These are phyloP conservation scores for Phallus indusiatus DNA, from an alignment of 768 basidiomycete species.

Conservation along the genomic window DNA sequence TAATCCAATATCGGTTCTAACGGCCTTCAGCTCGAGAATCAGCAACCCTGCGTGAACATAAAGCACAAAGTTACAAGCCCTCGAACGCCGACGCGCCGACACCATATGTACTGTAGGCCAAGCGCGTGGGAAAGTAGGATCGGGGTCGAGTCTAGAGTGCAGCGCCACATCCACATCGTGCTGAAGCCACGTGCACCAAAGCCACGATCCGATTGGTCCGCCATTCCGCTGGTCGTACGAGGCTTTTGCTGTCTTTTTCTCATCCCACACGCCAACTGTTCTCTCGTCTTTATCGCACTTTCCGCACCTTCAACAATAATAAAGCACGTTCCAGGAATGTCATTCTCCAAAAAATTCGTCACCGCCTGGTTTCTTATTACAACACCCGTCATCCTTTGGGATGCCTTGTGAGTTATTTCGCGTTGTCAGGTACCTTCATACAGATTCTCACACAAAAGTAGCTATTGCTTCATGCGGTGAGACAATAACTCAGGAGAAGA, in stretches of 20 bases:
- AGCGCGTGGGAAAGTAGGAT: too few species aligned
- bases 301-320: neutral
- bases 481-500: slow-evolving; percentile 12
- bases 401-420: slow-evolving; percentile 38
- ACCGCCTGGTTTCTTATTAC: slow-evolving; percentile 56
- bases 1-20: too few species aligned
- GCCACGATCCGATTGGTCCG: too few species aligned
- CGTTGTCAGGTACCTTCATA: neutral
- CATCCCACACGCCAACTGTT: neutral
- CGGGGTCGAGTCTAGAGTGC: too few species aligned
- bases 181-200: too few species aligned
- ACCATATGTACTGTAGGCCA: too few species aligned
- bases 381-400: slow-evolving; percentile 63
- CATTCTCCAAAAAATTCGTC: slow-evolving; percentile 11
- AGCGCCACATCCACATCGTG: too few species aligned
- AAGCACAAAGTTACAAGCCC: too few species aligned
- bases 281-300: neutral
- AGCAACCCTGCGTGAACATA: too few species aligned
- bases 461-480: slow-evolving; percentile 60
- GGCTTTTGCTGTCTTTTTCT: neutral
- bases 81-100: too few species aligned
- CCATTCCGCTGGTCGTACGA: too few species aligned
- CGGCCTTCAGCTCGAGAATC: too few species aligned
- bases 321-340: neutral
- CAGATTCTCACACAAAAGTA: neutral